A percentile compares a stretch with the other conserved stretches of the same genome.
Conservation (phyloP, 805 yeast genomes). For the Candida boleticola region DNA sequence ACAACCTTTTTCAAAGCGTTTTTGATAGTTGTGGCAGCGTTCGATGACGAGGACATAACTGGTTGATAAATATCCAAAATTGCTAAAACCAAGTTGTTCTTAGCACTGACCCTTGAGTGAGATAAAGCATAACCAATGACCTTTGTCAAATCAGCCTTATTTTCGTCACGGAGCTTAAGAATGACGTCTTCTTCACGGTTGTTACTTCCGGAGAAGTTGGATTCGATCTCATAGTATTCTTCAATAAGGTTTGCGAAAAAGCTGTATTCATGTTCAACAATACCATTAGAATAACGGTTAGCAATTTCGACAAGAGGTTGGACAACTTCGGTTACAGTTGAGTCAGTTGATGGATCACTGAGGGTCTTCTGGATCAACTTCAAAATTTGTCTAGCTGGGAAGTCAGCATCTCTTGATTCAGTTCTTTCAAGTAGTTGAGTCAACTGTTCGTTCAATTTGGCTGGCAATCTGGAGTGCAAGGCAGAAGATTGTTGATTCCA, state of each 20-base stretch:
- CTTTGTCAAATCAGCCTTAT: slow-evolving; percentile 68
- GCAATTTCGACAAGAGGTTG: slow-evolving; percentile 77
- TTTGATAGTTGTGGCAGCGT: slow-evolving; percentile 65
- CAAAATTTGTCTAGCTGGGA: slow-evolving; percentile 86
- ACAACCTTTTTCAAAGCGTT: slow-evolving; percentile 75
- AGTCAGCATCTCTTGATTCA: slow-evolving; percentile 66
- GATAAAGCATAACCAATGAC: slow-evolving; percentile 78
- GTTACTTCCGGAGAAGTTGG: slow-evolving; percentile 71
- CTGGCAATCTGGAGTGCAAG: slow-evolving; percentile 85
- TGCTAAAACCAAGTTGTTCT: slow-evolving; percentile 85
- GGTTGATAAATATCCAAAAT: slow-evolving; percentile 82
- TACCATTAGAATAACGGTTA: slow-evolving; percentile 66
- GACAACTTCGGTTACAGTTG: slow-evolving; percentile 51
- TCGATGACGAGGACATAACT: slow-evolving; percentile 67
- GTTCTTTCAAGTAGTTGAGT: slow-evolving; percentile 65
- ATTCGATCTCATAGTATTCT: slow-evolving; percentile 77
- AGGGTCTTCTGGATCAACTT: slow-evolving; percentile 66
- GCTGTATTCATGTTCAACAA: slow-evolving; percentile 77
- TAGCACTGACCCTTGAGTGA: slow-evolving; percentile 90
- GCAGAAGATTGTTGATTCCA: slow-evolving; percentile 88
- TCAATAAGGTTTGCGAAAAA: slow-evolving; percentile 68
- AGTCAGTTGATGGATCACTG: slow-evolving; percentile 50
- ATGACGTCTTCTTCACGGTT: slow-evolving; percentile 87
- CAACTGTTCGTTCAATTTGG: slow-evolving; percentile 68
- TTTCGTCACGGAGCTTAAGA: slow-evolving; percentile 81